These are phyloP conservation scores for Pulicaria dysenterica DNA, from an alignment of 129 eudicot species.

Conservation along the genomic window DNA sequence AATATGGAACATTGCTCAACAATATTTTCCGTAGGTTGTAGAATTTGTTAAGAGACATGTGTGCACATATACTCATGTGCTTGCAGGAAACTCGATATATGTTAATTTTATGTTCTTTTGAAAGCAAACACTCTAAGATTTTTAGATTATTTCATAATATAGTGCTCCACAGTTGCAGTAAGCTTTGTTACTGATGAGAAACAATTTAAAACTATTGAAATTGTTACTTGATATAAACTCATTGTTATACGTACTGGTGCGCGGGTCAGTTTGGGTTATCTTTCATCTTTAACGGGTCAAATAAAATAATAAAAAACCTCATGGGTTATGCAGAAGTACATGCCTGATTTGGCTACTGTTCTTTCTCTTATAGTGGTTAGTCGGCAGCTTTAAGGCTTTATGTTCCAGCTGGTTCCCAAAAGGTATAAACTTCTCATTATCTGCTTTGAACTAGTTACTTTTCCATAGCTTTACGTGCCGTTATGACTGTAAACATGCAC, in stretches of 20 bases:
- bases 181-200: neutral
- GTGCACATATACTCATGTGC: slow-evolving; percentile 50
- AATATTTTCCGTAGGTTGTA: slow-evolving; percentile 28
- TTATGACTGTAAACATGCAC: too few species aligned
- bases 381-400: slow-evolving; percentile 87
- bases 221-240: neutral
- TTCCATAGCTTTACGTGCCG: too few species aligned
- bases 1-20: too few species aligned
- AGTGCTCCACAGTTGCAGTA: slow-evolving; percentile 5
- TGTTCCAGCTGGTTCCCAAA: slow-evolving; percentile 88
- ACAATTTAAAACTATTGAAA: neutral
- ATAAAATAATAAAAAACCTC: too few species aligned
- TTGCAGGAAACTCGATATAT: slow-evolving; percentile 42
- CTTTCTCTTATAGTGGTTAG: slow-evolving; percentile 83
- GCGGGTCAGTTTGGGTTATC: too few species aligned
- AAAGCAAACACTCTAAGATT: slow-evolving; percentile 30
- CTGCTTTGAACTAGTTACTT: too few species aligned
- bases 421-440: slow-evolving; percentile 30
- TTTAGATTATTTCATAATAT: neutral
- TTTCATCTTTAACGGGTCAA: too few species aligned
- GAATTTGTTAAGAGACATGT: slow-evolving; percentile 40
- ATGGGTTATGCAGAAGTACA: slow-evolving; percentile 98
- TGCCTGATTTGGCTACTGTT: slow-evolving; percentile 92
- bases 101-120: slow-evolving; percentile 43
- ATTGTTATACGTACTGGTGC: too few species aligned